phyloP scores from a whole-genome alignment of 345 rosid genomes.

The Pistacia vera region DNA sequence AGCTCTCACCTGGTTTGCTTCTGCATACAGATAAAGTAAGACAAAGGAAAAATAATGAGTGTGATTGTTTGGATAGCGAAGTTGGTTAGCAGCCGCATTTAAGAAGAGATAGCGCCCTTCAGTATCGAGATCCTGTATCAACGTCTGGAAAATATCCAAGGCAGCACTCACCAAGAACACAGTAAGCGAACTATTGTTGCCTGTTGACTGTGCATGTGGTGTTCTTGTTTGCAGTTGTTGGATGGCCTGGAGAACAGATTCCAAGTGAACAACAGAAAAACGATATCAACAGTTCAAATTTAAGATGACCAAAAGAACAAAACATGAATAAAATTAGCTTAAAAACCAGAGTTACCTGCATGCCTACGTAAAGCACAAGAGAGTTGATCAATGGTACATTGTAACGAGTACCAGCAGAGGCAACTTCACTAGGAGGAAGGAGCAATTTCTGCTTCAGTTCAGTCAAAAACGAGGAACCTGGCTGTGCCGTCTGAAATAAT shows the following conservation, averaged over 20 bases:
- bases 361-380: constrained; percentile 94
- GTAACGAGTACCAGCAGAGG: constrained; percentile 85
- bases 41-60: constrained; percentile 97
- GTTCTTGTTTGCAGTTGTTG: constrained; percentile 78
- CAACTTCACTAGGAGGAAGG: constrained; percentile 74
- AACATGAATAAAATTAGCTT: neutral
- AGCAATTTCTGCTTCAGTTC: constrained; percentile 86
- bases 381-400: constrained; percentile 92
- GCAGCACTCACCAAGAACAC: constrained; percentile 70
- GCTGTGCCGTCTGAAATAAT: constrained; percentile 64
- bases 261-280: too few species aligned
- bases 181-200: constrained; percentile 44
- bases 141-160: constrained; percentile 79
- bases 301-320: neutral
- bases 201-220: constrained; percentile 64
- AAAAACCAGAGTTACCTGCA: constrained; percentile 67
- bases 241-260: constrained; percentile 51
- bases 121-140: constrained; percentile 82
- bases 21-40: constrained; percentile 77
- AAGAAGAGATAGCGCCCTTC: constrained; percentile 98
- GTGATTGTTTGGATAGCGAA: constrained; percentile 97
- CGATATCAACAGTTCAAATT: neutral
- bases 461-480: constrained; percentile 67
- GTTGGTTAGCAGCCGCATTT: constrained; percentile 93
- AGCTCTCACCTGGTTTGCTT: constrained; percentile 74